Evolutionary conservation across 192 early-diverging fungal genomes (phyloP), one percentile per base, ranked within the genome.

Genomic region (Coemansia asiatica): DNA sequence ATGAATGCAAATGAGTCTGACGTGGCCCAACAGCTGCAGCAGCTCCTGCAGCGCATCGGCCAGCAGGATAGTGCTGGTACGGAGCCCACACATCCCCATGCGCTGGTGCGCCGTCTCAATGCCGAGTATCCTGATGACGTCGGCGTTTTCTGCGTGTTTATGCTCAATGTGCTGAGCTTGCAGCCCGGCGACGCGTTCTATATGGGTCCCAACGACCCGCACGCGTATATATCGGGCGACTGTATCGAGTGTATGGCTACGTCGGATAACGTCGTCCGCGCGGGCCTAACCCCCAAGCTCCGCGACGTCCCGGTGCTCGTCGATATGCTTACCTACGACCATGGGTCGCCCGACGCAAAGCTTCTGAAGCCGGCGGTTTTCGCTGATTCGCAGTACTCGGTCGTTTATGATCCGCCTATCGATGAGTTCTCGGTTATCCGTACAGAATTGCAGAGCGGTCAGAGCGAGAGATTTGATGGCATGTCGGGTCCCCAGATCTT

Each of bases 241-340:
- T 95, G 91, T 76, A 84, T 99, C 47, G 97, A 99, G 75, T 98
- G 95, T 74, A 99, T 99, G 97, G 97, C 97, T 9, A 90, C 95
- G 8, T 90, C 87, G 51, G 97, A 99, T 72, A 99, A 99, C 69
- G 97, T 99, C 3, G 91, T 99, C 6, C 90, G 97, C 28, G 92
- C 95, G 1, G 97, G 97, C 13, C 79, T 99, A 61, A 99, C 97
- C 6, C 97, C 97, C 15, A 99, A 99, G 80, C 92, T 95, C 6
- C 63, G 72, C 54, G 82, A 99, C 71, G 95, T 99, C 16, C 73
- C 86, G 6, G 93, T 95, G 4, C 84, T 99, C 16, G 89, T 95
- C 1, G 67, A 87, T 29, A 97, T 97, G 92, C 87, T 98, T 40
- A 95, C 97, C 6, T 99, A 99, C 64, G 87, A 85, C 58, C 84